Percentiles rank a stretch among this genome's conserved stretches.
Conservation (phyloP, 2,329 filamentous ascomycete genomes). For the Sporothrix inflata region DNA sequence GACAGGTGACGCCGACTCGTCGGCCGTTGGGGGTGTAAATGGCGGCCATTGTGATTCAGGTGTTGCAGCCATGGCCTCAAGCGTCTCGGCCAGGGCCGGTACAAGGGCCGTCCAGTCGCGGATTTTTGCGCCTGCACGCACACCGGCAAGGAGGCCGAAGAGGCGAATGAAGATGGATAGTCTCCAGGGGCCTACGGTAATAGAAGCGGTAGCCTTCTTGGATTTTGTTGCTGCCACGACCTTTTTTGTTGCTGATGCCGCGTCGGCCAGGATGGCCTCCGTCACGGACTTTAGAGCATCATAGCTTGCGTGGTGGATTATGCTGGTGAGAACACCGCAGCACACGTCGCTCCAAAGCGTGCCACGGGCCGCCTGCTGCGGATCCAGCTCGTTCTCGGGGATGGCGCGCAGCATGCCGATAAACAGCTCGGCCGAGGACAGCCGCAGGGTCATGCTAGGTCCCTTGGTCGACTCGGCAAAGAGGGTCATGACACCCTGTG, state of each 20-base stretch:
- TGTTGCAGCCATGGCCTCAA: slow-evolving; percentile 48
- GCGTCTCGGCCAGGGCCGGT: slow-evolving; percentile 55
- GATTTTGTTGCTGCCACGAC: slow-evolving; percentile 47
- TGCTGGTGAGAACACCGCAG: slow-evolving; percentile 75
- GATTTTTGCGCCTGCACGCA: slow-evolving; percentile 79
- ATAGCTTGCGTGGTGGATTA: slow-evolving; percentile 78
- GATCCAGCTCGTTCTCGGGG: slow-evolving; percentile 52
- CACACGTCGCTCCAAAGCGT: slow-evolving; percentile 66
- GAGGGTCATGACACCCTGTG: slow-evolving; percentile 87
- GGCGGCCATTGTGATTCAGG: slow-evolving; percentile 13
- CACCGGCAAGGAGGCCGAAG: slow-evolving; percentile 71
- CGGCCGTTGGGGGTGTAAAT: neutral
- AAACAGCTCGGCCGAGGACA: slow-evolving; percentile 59
- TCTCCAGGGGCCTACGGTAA: slow-evolving; percentile 43
- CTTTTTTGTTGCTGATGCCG: slow-evolving; percentile 34
- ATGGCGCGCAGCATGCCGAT: slow-evolving; percentile 55
- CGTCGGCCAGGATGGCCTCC: slow-evolving; percentile 61
- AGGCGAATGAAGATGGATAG: slow-evolving; percentile 58
- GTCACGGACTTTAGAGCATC: slow-evolving; percentile 74
- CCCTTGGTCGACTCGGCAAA: slow-evolving; percentile 80
- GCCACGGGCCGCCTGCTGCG: slow-evolving; percentile 32
- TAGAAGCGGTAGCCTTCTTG: slow-evolving; percentile 36
- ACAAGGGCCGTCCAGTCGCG: slow-evolving; percentile 71
- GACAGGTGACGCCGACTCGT: slow-evolving; percentile 44
- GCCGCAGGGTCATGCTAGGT: slow-evolving; percentile 62